Conservation (phyloP, 441 rosid species). For the Adansonia madagascariensis region DNA sequence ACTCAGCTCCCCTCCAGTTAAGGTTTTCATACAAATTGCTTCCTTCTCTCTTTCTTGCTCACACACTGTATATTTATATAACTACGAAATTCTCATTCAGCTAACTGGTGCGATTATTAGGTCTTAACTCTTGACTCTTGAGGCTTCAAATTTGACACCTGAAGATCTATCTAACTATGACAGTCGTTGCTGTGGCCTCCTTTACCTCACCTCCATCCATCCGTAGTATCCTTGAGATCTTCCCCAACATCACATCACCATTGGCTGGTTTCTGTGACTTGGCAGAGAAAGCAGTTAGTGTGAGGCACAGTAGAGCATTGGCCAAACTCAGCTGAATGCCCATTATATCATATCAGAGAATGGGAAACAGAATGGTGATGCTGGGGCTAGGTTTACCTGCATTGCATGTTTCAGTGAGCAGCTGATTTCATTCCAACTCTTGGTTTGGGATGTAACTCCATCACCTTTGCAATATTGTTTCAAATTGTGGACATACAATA, state of each 20-base stretch:
- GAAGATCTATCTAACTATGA: conserved; percentile 87
- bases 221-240: conserved; percentile 82
- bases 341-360: conserved; percentile 43
- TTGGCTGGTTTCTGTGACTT: conserved; percentile 31
- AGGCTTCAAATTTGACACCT: conserved; percentile 91
- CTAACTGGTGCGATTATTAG: conserved; percentile 49
- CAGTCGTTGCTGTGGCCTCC: conserved; percentile 92
- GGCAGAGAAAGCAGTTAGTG: conserved; percentile 47
- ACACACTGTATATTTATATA: background rate
- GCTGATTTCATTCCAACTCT: conserved; percentile 69
- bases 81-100: conserved; percentile 18
- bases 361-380: conserved; percentile 42
- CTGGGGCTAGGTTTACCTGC: conserved; percentile 44
- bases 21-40: conserved; percentile 49
- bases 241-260: conserved; percentile 59
- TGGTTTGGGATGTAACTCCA: conserved; percentile 64
- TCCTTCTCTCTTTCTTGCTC: conserved; percentile 20
- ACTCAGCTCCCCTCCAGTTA: conserved; percentile 67
- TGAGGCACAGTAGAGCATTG: background rate
- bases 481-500: conserved; percentile 22
- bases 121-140: conserved; percentile 90
- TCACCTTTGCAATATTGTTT: conserved; percentile 25
- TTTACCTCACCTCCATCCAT: conserved; percentile 79
- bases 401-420: conserved; percentile 34
- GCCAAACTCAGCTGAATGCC: conserved; percentile 35